phyloP scores from a whole-genome alignment of 1,284 basidiomycete genomes.

The Phlebopus sp. region DNA sequence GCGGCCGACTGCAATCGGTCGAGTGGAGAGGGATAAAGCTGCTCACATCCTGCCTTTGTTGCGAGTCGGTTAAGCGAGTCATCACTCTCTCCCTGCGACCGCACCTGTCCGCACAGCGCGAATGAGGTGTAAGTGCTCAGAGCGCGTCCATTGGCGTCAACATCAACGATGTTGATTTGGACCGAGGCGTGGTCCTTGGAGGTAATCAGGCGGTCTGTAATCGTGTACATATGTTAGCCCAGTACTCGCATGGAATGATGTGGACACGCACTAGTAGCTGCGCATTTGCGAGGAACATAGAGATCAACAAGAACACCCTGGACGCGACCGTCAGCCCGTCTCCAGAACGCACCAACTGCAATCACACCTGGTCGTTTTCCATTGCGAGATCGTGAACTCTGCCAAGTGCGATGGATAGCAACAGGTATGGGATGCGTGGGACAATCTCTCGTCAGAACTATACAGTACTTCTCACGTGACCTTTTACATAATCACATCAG shows the following conservation, averaged over 20 bases:
- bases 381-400: conserved; percentile 40
- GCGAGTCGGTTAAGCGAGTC: conserved; percentile 97
- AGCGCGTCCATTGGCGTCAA: conserved; percentile 91
- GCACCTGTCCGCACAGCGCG: conserved; percentile 91
- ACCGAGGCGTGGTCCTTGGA: conserved; percentile 99
- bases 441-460: conserved; percentile 28
- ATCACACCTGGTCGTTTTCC: conserved; percentile 77
- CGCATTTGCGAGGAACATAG: conserved; percentile 99
- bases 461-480: conserved; percentile 23
- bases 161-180: conserved; percentile 93
- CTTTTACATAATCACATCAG: neutral
- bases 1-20: neutral
- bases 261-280: conserved; percentile 80
- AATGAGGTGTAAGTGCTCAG: conserved; percentile 88
- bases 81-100: conserved; percentile 94
- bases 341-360: neutral
- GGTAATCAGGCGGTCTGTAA: conserved; percentile 88
- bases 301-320: conserved; percentile 99
- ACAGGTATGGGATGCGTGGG: conserved; percentile 22
- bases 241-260: conserved; percentile 2
- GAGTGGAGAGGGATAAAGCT: conserved; percentile 9
- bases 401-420: neutral
- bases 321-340: conserved; percentile 2
- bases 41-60: conserved; percentile 93
- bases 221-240: conserved; percentile 9